These are phyloP conservation scores for Rhizoclosmatium sp. DNA, from an alignment of 192 early-diverging fungal species.

Conservation along the genomic window DNA sequence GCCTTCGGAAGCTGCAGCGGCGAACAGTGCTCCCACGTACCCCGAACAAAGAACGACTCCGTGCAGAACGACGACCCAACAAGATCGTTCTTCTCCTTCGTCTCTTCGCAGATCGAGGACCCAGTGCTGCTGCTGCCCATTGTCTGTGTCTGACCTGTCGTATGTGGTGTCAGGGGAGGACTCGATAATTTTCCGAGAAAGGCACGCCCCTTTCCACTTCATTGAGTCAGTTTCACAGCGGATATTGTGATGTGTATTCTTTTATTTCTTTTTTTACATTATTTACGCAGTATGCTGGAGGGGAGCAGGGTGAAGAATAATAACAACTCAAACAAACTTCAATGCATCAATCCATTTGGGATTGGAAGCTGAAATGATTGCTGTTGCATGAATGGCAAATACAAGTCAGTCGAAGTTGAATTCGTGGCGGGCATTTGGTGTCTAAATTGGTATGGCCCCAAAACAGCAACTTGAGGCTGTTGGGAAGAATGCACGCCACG, in stretches of 20 bases:
- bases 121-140: background rate
- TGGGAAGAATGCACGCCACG: background rate
- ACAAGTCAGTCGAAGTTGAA: too few relatives aligned
- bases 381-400: background rate
- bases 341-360: background rate
- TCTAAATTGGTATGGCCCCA: too few relatives aligned
- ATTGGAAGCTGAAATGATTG: background rate
- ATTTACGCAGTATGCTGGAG: too few relatives aligned
- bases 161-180: background rate
- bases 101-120: background rate
- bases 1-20: slow-evolving; percentile 14
- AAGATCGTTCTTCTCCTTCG: background rate
- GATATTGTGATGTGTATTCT: too few relatives aligned
- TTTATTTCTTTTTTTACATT: too few relatives aligned
- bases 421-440: too few relatives aligned
- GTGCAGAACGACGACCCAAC: background rate
- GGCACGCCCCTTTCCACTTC: too few relatives aligned
- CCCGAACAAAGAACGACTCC: background rate
- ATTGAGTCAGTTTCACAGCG: too few relatives aligned
- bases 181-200: too few relatives aligned
- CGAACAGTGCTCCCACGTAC: background rate
- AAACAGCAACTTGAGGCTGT: too few relatives aligned
- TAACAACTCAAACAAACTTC: background rate
- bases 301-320: too few relatives aligned
- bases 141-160: background rate